phyloP scores from a whole-genome alignment of 148 eudicot genomes.

The Pharnaceum exiguum region DNA sequence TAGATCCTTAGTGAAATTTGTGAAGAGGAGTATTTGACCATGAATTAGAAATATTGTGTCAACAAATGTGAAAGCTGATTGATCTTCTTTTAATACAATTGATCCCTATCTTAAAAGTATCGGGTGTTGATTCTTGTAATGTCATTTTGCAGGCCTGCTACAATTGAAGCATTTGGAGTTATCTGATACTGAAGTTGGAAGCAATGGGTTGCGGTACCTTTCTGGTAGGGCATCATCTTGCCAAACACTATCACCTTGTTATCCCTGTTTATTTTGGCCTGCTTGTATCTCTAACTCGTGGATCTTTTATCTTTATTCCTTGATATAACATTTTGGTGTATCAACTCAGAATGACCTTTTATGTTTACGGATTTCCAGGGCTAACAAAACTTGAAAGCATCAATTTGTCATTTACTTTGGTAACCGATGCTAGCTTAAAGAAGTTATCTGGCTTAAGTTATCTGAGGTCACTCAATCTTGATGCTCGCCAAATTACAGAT shows the following conservation, averaged over 20 bases:
- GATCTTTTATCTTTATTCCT: not conserved
- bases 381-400: conserved; percentile 70
- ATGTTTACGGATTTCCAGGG: conserved; percentile 32
- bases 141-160: conserved; percentile 46
- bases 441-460: conserved; percentile 79
- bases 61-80: too few relatives aligned
- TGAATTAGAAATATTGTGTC: too few relatives aligned
- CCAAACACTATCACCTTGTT: not conserved
- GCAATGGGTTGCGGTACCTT: conserved; percentile 68
- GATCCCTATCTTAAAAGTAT: not conserved
- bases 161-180: conserved; percentile 70
- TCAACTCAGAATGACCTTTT: not conserved
- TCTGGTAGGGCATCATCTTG: conserved; percentile 45
- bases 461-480: conserved; percentile 82
- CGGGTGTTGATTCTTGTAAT: not conserved
- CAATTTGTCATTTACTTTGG: conserved; percentile 81
- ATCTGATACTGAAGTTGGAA: conserved; percentile 96
- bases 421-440: conserved; percentile 73
- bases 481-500: conserved; percentile 86
- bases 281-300: not conserved
- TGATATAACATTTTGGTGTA: not conserved
- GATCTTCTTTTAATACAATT: too few relatives aligned
- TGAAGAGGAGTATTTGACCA: too few relatives aligned
- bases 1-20: too few relatives aligned
- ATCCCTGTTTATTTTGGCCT: not conserved